Percentiles rank a stretch among this genome's conserved stretches.
Conservation (phyloP, 305 asterid species). For the Ajuga reptans region DNA sequence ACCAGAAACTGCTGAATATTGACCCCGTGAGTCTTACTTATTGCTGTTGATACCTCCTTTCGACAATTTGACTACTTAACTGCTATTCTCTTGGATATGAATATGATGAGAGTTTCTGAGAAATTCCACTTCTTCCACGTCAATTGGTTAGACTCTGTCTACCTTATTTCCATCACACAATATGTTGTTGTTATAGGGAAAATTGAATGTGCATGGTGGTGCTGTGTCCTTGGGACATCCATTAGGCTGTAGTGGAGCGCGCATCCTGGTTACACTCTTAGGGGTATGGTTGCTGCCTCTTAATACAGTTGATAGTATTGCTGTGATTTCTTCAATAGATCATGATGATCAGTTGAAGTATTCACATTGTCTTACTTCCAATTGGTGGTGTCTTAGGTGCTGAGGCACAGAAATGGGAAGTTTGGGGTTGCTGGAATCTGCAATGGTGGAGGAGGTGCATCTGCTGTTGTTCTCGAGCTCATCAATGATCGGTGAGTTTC, state of each 20-base stretch:
- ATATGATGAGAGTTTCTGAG: background rate
- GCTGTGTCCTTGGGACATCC: conserved; percentile 96
- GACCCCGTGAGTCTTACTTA: conserved; percentile 45
- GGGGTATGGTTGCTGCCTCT: conserved; percentile 46
- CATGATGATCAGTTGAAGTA: conserved; percentile 3
- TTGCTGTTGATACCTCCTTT: background rate
- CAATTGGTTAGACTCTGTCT: background rate
- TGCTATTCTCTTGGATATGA: background rate
- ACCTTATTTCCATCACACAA: conserved; percentile 9
- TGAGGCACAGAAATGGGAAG: conserved; percentile 58
- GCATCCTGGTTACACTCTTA: conserved; percentile 72
- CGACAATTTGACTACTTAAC: background rate
- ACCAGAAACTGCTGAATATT: conserved; percentile 64
- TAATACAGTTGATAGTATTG: background rate
- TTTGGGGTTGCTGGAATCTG: conserved; percentile 85
- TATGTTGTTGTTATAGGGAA: conserved; percentile 37
- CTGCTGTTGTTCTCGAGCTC: conserved; percentile 77
- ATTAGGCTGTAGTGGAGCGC: conserved; percentile 92
- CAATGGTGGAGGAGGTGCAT: conserved; percentile 99
- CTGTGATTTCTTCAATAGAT: background rate
- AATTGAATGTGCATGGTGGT: conserved; percentile 79
- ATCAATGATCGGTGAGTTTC: conserved; percentile 27
- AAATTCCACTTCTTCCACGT: background rate
- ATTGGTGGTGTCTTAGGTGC: conserved; percentile 42
- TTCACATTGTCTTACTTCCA: background rate